Evolutionary conservation across 2,329 filamentous ascomycete species (phyloP).

Genomic region (Pseudofabraea citricarpa): DNA sequence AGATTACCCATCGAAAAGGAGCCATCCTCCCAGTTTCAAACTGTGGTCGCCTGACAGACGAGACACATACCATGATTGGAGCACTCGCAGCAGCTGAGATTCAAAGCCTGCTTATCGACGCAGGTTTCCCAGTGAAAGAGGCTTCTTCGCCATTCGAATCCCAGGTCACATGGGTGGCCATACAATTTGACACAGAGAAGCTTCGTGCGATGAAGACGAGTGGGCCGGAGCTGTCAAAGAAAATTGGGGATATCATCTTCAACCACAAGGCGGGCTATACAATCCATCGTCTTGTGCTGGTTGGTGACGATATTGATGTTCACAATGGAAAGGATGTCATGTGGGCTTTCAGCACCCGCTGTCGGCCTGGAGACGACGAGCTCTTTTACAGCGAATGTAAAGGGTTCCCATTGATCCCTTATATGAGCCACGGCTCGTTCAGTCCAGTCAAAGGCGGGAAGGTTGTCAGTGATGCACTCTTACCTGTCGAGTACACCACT

Average conservation of each 20-base stretch:
- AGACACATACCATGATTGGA: conserved; percentile 37
- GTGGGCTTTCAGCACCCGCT: conserved; percentile 44
- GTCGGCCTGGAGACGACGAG: conserved; percentile 39
- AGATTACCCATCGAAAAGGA: conserved; percentile 42
- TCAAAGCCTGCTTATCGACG: conserved; percentile 28
- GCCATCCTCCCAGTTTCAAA: conserved; percentile 42
- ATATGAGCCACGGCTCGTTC: conserved; percentile 38
- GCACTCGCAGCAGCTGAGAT: conserved; percentile 40
- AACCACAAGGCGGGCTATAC: conserved; percentile 35
- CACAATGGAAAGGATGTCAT: conserved; percentile 41
- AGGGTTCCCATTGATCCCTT: conserved; percentile 41
- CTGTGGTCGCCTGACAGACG: conserved; percentile 38
- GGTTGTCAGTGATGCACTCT: conserved; percentile 39
- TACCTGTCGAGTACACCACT: conserved; percentile 36
- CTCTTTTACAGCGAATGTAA: conserved; percentile 38
- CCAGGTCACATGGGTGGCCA: conserved; percentile 41
- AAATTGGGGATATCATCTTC: conserved; percentile 39
- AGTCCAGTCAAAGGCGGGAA: conserved; percentile 34
- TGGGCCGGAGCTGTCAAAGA: conserved; percentile 31
- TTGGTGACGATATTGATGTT: conserved; percentile 45
- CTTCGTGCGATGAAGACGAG: conserved; percentile 50
- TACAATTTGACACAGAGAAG: conserved; percentile 53
- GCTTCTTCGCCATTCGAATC: conserved; percentile 40
- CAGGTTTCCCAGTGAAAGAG: conserved; percentile 38
- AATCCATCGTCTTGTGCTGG: conserved; percentile 39